Evolutionary conservation across 1,284 basidiomycete species (phyloP).

Genomic region (Vanrija humicola): DNA sequence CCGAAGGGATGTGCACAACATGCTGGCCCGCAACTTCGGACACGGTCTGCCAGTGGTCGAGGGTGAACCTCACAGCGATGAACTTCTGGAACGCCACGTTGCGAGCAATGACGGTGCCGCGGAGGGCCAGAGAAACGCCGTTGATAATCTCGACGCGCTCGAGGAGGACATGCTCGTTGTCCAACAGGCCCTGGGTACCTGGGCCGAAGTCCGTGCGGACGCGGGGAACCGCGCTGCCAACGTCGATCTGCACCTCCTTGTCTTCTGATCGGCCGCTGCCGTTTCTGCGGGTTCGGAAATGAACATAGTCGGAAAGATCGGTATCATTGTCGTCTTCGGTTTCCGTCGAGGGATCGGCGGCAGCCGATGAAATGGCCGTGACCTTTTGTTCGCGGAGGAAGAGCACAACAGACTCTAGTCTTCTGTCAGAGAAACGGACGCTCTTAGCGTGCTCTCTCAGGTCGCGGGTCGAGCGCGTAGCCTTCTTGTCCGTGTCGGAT

Average conservation of each 20-base stretch:
- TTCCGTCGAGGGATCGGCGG: slow-evolving; percentile 37
- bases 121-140: slow-evolving; percentile 34
- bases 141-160: slow-evolving; percentile 42
- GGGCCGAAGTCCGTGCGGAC: slow-evolving; percentile 46
- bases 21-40: slow-evolving; percentile 53
- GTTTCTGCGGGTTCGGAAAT: slow-evolving; percentile 44
- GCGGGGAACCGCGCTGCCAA: slow-evolving; percentile 40
- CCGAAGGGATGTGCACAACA: slow-evolving; percentile 46
- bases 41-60: slow-evolving; percentile 57
- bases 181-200: slow-evolving; percentile 32
- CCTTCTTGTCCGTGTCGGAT: slow-evolving; percentile 19
- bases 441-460: slow-evolving; percentile 44
- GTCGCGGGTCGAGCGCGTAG: slow-evolving; percentile 11
- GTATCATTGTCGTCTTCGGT: slow-evolving; percentile 47
- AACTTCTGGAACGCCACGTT: slow-evolving; percentile 56
- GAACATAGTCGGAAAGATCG: slow-evolving; percentile 45
- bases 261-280: slow-evolving; percentile 23
- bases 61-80: slow-evolving; percentile 55
- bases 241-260: slow-evolving; percentile 34
- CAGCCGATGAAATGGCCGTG: slow-evolving; percentile 44
- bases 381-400: slow-evolving; percentile 48
- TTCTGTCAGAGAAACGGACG: slow-evolving; percentile 43
- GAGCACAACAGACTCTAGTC: slow-evolving; percentile 47
- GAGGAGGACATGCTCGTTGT: slow-evolving; percentile 42
- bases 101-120: slow-evolving; percentile 52